Evolutionary conservation across 2,329 filamentous ascomycete species (phyloP).

Genomic region (Aureobasidium sp.): DNA sequence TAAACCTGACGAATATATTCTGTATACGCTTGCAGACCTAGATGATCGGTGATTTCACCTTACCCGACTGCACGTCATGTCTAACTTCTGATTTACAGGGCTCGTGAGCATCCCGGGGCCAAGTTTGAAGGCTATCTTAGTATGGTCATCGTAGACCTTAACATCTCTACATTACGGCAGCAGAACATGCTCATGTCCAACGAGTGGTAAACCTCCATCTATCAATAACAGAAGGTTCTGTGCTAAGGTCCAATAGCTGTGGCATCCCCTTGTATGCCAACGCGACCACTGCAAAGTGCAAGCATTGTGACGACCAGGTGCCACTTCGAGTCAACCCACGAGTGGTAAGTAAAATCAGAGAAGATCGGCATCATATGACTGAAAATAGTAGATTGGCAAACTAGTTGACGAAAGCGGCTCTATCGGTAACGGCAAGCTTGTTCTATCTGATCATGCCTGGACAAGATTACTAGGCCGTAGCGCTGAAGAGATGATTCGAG

Average conservation of each 20-base stretch:
- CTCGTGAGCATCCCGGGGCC: conserved; percentile 24
- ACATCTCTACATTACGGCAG: conserved; percentile 34
- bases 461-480: conserved; percentile 41
- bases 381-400: conserved; percentile 31
- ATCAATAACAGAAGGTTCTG: neutral
- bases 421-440: conserved; percentile 45
- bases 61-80: neutral
- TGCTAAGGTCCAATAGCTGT: conserved; percentile 36
- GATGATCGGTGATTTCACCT: conserved; percentile 27
- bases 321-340: conserved; percentile 37
- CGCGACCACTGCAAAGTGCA: conserved; percentile 32
- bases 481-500: conserved; percentile 37
- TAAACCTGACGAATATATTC: conserved; percentile 19
- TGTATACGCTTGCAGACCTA: conserved; percentile 40
- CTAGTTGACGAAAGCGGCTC: conserved; percentile 51
- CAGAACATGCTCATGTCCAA: conserved; percentile 41
- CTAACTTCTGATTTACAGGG: neutral
- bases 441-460: conserved; percentile 51
- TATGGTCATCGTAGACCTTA: conserved; percentile 37
- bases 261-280: conserved; percentile 50
- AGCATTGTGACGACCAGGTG: conserved; percentile 34
- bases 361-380: neutral
- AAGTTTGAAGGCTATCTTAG: conserved; percentile 40
- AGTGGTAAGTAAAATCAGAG: conserved; percentile 26
- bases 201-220: conserved; percentile 32